Conservation (phyloP, 352 stramenopile genomes). For the Phytophthora agathidicida region DNA sequence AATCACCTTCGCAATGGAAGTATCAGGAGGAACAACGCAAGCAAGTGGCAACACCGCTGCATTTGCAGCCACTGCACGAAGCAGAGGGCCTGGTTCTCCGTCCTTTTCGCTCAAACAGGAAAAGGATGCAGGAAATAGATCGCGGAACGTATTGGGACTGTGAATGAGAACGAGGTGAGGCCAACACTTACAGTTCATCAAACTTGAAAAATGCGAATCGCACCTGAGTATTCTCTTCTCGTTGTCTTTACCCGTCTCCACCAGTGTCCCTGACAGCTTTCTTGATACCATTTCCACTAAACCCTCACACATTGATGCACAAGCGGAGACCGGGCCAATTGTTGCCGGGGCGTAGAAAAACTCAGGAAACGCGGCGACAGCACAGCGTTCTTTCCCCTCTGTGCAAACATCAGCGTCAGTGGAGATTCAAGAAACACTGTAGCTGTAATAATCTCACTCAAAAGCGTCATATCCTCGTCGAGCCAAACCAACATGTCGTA, state of each 20-base stretch:
- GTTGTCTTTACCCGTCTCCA: conserved; percentile 13
- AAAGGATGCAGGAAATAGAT: conserved; percentile 37
- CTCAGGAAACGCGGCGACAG: conserved; percentile 51
- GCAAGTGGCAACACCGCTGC: conserved; percentile 13
- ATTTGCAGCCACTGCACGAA: conserved; percentile 35
- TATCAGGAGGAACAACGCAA: conserved; percentile 28
- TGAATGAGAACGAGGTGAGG: background rate
- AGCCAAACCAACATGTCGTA: conserved; percentile 63
- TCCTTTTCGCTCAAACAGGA: conserved; percentile 16
- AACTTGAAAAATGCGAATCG: background rate
- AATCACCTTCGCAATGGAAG: conserved; percentile 53
- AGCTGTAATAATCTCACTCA: conserved; percentile 43
- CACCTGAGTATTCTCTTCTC: conserved; percentile 27
- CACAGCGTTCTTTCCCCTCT: conserved; percentile 42
- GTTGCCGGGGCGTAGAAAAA: conserved; percentile 52
- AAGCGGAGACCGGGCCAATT: conserved; percentile 13
- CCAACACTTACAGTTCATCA: background rate
- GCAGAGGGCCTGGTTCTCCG: conserved; percentile 22
- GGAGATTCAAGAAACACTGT: background rate
- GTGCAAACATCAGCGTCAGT: conserved; percentile 3
- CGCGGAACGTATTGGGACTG: conserved; percentile 29
- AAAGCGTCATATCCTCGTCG: conserved; percentile 54
- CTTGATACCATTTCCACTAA: conserved; percentile 41
- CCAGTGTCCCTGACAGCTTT: conserved; percentile 36
- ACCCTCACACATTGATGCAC: conserved; percentile 39